Evolutionary conservation across 2,329 filamentous ascomycete genomes (phyloP).

Genomic region (Epichloe elymi): DNA sequence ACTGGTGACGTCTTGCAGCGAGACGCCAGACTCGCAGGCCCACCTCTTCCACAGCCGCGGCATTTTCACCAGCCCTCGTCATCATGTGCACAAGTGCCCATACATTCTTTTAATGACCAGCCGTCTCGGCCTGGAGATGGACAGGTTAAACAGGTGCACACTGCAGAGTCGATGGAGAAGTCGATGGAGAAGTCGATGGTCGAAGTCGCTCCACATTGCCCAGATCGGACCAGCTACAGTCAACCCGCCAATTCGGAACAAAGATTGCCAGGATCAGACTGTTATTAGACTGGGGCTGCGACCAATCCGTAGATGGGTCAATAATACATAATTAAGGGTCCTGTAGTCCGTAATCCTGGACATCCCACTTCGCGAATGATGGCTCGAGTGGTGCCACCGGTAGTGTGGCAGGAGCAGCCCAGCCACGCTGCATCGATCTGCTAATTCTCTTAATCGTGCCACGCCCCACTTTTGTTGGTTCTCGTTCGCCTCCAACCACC

Average conservation of each 20-base stretch:
- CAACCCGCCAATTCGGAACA: background rate
- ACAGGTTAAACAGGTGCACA: background rate
- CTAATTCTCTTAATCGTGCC: too few relatives aligned
- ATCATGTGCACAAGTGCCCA: too few relatives aligned
- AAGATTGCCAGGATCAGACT: background rate
- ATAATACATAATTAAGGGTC: background rate
- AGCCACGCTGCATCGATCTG: too few relatives aligned
- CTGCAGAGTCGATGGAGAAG: background rate
- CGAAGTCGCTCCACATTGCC: slow-evolving; percentile 1
- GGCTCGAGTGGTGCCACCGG: too few relatives aligned
- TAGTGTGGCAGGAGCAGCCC: too few relatives aligned
- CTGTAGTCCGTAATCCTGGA: background rate
- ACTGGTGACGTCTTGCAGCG: background rate
- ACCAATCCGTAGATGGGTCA: background rate
- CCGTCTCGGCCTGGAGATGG: too few relatives aligned
- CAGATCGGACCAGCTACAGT: slow-evolving; percentile 3
- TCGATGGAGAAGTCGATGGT: slow-evolving; percentile 2
- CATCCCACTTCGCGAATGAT: background rate
- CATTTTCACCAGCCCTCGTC: too few relatives aligned
- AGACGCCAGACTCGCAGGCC: background rate
- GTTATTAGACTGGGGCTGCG: background rate
- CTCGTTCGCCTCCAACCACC: too few relatives aligned
- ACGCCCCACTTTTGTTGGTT: too few relatives aligned
- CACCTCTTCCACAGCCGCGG: too few relatives aligned
- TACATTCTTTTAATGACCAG: too few relatives aligned